Percentiles rank a stretch among this genome's conserved stretches.
Evolutionary conservation across 2,329 filamentous ascomycete genomes (phyloP).

Genomic region (Trichoderma afroharzianum): DNA sequence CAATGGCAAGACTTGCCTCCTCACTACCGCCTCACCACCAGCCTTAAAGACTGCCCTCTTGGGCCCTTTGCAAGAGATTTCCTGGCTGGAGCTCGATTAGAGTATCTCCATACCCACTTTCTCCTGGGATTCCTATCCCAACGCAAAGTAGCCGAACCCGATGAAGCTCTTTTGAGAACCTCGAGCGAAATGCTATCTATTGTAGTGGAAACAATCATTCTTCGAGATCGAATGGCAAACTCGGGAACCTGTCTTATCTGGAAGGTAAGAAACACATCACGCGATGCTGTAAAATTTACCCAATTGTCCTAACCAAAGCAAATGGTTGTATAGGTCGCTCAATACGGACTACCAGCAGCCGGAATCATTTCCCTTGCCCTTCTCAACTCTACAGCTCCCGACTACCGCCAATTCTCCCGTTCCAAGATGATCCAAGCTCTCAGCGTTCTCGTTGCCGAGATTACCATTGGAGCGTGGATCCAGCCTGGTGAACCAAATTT

Average conservation of each 20-base stretch:
- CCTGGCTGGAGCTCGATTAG: background rate
- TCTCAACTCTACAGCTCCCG: background rate
- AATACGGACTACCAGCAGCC: conserved; percentile 7
- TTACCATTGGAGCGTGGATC: conserved; percentile 11
- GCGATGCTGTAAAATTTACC: background rate
- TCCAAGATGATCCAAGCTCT: conserved; percentile 12
- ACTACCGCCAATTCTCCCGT: background rate
- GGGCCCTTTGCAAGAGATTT: conserved; percentile 11
- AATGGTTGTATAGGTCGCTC: background rate
- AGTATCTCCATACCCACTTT: conserved; percentile 13
- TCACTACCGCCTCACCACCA: conserved; percentile 9
- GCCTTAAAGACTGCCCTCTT: conserved; percentile 8
- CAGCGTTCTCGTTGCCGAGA: conserved; percentile 11
- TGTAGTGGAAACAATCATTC: background rate
- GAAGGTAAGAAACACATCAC: background rate
- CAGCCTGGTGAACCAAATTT: conserved; percentile 11
- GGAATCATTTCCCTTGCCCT: conserved; percentile 3
- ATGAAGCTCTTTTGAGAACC: background rate
- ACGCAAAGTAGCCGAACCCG: conserved; percentile 9
- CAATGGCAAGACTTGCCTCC: conserved; percentile 12
- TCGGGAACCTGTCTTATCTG: conserved; percentile 13
- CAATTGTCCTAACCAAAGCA: background rate
- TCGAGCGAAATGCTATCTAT: conserved; percentile 11
- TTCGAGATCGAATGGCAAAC: conserved; percentile 14
- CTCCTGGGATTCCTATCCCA: background rate